Percentiles rank a stretch among this genome's conserved stretches.
Conservation (phyloP, 169 alveolate genomes). For the Eimeria necatrix region DNA sequence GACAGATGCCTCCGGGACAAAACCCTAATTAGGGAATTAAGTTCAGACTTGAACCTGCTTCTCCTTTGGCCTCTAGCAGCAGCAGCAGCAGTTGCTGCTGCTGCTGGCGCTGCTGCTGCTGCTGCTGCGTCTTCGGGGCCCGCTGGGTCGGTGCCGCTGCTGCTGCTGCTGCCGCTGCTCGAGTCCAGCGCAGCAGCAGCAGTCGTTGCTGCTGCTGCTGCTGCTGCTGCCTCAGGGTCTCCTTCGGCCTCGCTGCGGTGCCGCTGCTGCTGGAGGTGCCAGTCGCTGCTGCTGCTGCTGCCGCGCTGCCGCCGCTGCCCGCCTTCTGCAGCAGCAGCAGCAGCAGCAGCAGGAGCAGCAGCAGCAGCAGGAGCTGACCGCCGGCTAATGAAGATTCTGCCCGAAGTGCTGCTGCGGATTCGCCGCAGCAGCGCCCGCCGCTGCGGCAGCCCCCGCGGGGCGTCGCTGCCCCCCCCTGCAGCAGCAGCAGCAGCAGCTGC, state of each 20-base stretch:
- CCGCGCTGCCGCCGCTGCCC: no score
- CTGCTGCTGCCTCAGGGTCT: no score
- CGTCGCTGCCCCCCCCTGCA: neutral
- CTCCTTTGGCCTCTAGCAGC: neutral
- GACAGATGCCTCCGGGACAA: neutral
- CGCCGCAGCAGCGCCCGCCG: neutral
- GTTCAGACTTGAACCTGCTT: neutral
- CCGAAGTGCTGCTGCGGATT: neutral
- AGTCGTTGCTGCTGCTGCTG: no score
- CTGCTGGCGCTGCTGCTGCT: neutral
- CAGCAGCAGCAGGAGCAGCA: neutral
- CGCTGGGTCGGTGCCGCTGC: neutral
- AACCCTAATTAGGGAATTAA: neutral
- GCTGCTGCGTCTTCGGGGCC: neutral
- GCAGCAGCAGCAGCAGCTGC: neutral
- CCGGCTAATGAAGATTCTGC: neutral
- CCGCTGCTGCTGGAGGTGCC: no score
- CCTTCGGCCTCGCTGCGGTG: no score
- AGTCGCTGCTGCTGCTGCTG: neutral
- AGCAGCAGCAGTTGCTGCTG: neutral
- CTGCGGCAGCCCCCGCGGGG: neutral
- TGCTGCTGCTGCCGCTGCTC: neutral
- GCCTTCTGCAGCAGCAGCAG: no score
- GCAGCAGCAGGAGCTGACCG: neutral
- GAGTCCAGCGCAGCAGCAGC: no score